Conservation (phyloP, 768 basidiomycete genomes). For the Termitomyces sp. region DNA sequence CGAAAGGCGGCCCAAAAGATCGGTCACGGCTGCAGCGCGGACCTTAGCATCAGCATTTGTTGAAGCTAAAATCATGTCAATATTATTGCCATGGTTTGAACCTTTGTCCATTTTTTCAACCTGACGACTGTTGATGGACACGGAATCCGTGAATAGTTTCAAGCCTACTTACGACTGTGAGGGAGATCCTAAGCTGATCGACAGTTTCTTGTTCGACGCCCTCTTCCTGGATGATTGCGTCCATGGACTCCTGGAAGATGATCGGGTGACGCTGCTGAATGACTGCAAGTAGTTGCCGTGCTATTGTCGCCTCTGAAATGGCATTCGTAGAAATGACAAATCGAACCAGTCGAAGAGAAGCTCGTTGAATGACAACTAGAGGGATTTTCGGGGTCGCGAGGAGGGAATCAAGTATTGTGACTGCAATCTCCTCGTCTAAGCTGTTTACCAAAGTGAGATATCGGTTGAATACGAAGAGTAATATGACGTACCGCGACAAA, state of each 20-base stretch:
- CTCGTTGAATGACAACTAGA: constrained; percentile 23
- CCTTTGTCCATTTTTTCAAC: constrained; percentile 3
- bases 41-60: constrained; percentile 55
- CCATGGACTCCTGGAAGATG: constrained; percentile 37
- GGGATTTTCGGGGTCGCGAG: constrained; percentile 30
- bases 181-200: constrained; percentile 51
- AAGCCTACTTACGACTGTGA: constrained; percentile 44
- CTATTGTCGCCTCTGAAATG: constrained; percentile 11
- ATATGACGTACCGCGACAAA: constrained; percentile 23
- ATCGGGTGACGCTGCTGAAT: constrained; percentile 64
- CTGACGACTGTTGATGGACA: neutral
- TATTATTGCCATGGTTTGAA: constrained; percentile 13
- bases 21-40: constrained; percentile 54
- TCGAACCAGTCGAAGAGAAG: constrained; percentile 23
- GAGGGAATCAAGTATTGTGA: constrained; percentile 31
- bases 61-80: constrained; percentile 49
- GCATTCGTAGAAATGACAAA: constrained; percentile 20
- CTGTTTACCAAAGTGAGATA: constrained; percentile 16
- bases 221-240: constrained; percentile 28
- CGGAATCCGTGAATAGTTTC: neutral
- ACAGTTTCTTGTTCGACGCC: constrained; percentile 34
- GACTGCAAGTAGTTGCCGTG: constrained; percentile 42
- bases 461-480: neutral
- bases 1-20: constrained; percentile 37
- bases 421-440: constrained; percentile 23